Conservation (phyloP, 2,329 filamentous ascomycete species). For the Talaromyces amestolkiae region DNA sequence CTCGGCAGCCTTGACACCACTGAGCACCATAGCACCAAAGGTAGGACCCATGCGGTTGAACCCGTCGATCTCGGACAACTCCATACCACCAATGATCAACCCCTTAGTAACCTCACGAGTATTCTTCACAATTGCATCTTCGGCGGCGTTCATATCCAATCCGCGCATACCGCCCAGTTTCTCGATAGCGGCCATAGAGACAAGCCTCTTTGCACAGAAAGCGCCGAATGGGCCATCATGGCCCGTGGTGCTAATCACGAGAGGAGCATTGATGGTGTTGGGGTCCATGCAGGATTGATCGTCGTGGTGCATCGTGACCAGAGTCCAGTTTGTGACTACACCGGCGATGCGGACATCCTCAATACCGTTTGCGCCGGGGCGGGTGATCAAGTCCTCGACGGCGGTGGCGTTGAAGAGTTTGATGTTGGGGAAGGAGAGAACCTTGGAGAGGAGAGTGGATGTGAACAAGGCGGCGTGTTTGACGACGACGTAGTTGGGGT, state of each 20-base stretch:
- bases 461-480: conserved; percentile 94
- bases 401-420: conserved; percentile 96
- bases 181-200: conserved; percentile 80
- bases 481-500: conserved; percentile 84
- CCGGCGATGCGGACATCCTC: conserved; percentile 70
- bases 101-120: conserved; percentile 86
- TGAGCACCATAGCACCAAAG: conserved; percentile 85
- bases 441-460: conserved; percentile 77
- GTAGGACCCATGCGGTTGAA: conserved; percentile 89
- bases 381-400: conserved; percentile 90
- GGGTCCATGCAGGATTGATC: conserved; percentile 96
- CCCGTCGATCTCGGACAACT: conserved; percentile 84
- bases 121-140: conserved; percentile 90
- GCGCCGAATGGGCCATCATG: conserved; percentile 90
- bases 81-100: conserved; percentile 92
- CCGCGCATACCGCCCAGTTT: conserved; percentile 89
- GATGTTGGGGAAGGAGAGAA: conserved; percentile 81
- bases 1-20: conserved; percentile 86
- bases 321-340: conserved; percentile 94
- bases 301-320: conserved; percentile 82
- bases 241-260: conserved; percentile 85
- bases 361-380: conserved; percentile 53
- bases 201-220: conserved; percentile 86
- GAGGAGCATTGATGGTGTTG: conserved; percentile 90
- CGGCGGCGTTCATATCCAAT: conserved; percentile 85